phyloP scores from a whole-genome alignment of 2,329 filamentous ascomycete genomes.

The Myriosclerotinia scirpicola region DNA sequence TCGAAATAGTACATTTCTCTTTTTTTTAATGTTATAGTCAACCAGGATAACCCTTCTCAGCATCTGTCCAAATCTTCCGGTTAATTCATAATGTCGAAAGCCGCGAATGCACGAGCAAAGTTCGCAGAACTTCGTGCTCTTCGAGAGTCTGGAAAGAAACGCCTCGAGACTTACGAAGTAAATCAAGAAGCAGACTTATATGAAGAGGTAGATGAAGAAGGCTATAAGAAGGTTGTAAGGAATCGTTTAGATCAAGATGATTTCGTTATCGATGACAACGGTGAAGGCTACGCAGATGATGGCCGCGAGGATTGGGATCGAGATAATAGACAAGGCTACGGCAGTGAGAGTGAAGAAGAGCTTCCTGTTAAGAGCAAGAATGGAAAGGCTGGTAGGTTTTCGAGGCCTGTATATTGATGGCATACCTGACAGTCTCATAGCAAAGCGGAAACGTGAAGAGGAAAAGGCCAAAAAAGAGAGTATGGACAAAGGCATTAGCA shows the following conservation, averaged over 20 bases:
- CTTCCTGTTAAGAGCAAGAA: conserved; percentile 50
- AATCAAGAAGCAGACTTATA: conserved; percentile 83
- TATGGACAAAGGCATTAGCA: conserved; percentile 87
- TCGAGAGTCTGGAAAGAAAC: conserved; percentile 86
- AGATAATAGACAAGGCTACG: conserved; percentile 54
- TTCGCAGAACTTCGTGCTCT: conserved; percentile 81
- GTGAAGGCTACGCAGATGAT: conserved; percentile 94
- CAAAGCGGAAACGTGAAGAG: conserved; percentile 85
- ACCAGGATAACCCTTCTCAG: neutral
- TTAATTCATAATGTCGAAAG: conserved; percentile 40
- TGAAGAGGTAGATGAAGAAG: conserved; percentile 94
- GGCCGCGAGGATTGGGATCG: conserved; percentile 88
- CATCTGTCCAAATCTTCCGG: conserved; percentile 10
- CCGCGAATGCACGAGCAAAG: conserved; percentile 44
- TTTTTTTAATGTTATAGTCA: conserved; percentile 4
- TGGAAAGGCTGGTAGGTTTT: conserved; percentile 44
- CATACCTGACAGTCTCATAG: conserved; percentile 45
- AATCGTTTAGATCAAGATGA: conserved; percentile 89
- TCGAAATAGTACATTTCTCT: neutral
- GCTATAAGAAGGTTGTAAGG: conserved; percentile 94
- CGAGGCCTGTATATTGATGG: neutral
- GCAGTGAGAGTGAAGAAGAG: conserved; percentile 76
- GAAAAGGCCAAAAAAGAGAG: conserved; percentile 82
- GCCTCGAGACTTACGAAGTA: conserved; percentile 82
- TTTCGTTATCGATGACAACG: conserved; percentile 98